A percentile compares a stretch with the other conserved stretches of the same genome.
Conservation (phyloP, 2,329 filamentous ascomycete species). For the Sordariomycetes sp. region DNA sequence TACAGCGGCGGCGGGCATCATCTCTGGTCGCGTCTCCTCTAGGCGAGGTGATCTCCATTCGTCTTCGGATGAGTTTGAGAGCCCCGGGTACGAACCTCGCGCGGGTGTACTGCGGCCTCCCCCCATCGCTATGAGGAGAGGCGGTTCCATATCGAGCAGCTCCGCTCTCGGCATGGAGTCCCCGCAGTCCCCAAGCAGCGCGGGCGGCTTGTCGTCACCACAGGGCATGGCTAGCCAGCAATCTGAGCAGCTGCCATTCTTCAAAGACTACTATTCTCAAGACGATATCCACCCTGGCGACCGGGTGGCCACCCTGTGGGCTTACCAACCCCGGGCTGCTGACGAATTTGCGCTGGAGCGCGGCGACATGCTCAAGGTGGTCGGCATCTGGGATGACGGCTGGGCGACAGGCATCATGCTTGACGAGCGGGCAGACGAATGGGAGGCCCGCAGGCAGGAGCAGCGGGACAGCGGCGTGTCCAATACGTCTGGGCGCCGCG, state of each 20-base stretch:
- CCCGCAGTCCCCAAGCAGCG: constrained; percentile 61
- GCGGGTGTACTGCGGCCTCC: constrained; percentile 43
- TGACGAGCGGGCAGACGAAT: constrained; percentile 75
- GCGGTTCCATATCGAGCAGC: constrained; percentile 79
- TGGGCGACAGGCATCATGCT: constrained; percentile 91
- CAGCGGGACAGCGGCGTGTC: constrained; percentile 93
- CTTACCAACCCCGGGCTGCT: constrained; percentile 83
- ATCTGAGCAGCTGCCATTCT: constrained; percentile 88
- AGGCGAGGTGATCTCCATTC: constrained; percentile 39
- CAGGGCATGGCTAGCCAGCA: constrained; percentile 76
- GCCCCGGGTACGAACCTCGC: constrained; percentile 54
- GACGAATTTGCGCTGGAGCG: constrained; percentile 91
- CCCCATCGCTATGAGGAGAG: constrained; percentile 49
- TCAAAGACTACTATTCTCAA: constrained; percentile 97
- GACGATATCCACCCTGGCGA: constrained; percentile 92
- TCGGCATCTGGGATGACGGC: constrained; percentile 98
- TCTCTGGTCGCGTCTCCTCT: constrained; percentile 2
- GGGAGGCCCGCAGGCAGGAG: constrained; percentile 60
- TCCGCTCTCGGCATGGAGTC: constrained; percentile 62
- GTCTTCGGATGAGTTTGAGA: constrained; percentile 62
- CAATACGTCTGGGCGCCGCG: constrained; percentile 53
- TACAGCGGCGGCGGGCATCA: constrained; percentile 20
- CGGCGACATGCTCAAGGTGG: constrained; percentile 94
- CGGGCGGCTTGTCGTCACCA: constrained; percentile 68
- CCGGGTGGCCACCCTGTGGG: constrained; percentile 85